Conservation (phyloP, 495 filamentous ascomycete genomes). For the Daldinia concentrica region DNA sequence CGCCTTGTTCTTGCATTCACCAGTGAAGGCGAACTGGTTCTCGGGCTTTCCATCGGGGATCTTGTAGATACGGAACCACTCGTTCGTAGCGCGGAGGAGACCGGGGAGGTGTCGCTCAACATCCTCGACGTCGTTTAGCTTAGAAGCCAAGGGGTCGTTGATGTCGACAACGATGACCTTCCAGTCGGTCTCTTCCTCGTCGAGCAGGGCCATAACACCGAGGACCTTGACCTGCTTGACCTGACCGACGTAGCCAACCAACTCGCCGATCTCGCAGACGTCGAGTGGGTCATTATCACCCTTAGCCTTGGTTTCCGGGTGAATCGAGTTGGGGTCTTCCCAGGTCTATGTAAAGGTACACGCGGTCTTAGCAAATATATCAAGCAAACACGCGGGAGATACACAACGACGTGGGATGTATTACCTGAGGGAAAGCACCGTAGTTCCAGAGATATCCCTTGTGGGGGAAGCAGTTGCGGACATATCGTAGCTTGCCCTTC, state of each 20-base stretch:
- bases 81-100: conserved; percentile 95
- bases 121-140: conserved; percentile 99
- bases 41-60: conserved; percentile 99
- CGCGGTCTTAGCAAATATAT: conserved; percentile 24
- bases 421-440: conserved; percentile 96
- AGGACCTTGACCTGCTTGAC: conserved; percentile 99
- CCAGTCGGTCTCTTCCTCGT: conserved; percentile 99
- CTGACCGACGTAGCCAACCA: conserved; percentile 93
- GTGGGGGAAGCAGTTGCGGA: conserved; percentile 99
- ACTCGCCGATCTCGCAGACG: conserved; percentile 99
- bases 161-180: conserved; percentile 99
- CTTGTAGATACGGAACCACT: conserved; percentile 99
- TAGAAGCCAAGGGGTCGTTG: conserved; percentile 94
- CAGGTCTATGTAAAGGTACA: conserved; percentile 75
- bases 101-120: conserved; percentile 98
- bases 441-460: conserved; percentile 99
- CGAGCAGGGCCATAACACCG: conserved; percentile 98
- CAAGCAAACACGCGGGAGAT: not conserved
- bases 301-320: conserved; percentile 99
- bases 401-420: conserved; percentile 21
- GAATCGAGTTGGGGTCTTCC: conserved; percentile 95
- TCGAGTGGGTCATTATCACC: conserved; percentile 99
- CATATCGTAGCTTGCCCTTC: conserved; percentile 94
- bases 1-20: conserved; percentile 99
- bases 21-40: conserved; percentile 99